Base-by-base conservation (phyloP, 495 filamentous ascomycete species). In the Lentithecium fluviatile region DNA sequence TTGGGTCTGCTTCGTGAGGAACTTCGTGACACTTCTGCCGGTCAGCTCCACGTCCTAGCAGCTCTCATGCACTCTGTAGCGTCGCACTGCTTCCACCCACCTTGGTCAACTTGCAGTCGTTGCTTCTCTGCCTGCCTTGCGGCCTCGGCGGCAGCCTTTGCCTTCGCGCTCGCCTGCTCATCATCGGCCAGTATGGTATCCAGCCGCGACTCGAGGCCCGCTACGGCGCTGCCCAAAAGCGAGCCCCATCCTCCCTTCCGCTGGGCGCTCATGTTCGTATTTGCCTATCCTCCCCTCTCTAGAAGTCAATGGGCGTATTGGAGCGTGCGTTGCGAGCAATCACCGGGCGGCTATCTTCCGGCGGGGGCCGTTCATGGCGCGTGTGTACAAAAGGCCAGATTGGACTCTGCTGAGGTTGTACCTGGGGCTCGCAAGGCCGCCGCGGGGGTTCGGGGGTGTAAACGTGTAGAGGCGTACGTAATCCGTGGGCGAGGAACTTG, bases 161-260 rank as follows among this genome's bases (percentile, higher is more conserved):
- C 69, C 67, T 71, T 67, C 53, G 72, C 56, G 65, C 66, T 65
- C 51, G 66, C 58, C 46, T 72, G 45, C 17, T 88, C 84, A 32
- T 85, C 82, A 40, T 96, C 92, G 58, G 91, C 85, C 58, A 99
- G 79, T 53, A 99, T 96, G 47, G 82, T 89, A 72, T 99, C 94
- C 40, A 99, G 79, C 47, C 89, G 84, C 58, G 92, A 95, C 75
- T 99, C 94, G 46, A 99, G 88, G 38, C 91, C 90, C 25, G 91
- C 91, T 51, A 97, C 90, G 52, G 93, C 92, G 71, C 95, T 90
- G 60, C 89, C 88, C 47, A 99, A 79, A 68, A 98, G 89, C 26
- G 86, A 88, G 21, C 91, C 89, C 87, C 87, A 90, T 84, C 85
- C 75, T 56, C 82, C 78, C 38, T 59, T 57, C 50, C 62, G 65